Conservation (phyloP, 2,329 filamentous ascomycete genomes). For the Aspergillus neotritici region DNA sequence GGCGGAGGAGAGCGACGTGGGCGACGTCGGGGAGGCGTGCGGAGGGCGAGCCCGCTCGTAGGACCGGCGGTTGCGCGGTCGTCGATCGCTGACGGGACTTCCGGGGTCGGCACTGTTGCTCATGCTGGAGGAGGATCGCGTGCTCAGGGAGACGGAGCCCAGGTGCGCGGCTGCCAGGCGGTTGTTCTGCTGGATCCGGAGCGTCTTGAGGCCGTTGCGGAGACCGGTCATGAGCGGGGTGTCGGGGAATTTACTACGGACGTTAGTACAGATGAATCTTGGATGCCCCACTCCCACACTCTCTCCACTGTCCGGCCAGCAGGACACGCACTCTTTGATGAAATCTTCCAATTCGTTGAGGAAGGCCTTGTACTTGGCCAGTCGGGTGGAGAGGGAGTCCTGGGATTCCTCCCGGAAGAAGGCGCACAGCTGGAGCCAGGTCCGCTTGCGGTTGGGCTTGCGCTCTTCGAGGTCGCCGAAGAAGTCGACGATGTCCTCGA, state of each 20-base stretch:
- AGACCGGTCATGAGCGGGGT: conserved; percentile 20
- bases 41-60: conserved; percentile 31
- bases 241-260: conserved; percentile 24
- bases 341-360: conserved; percentile 42
- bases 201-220: conserved; percentile 19
- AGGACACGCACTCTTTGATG: conserved; percentile 41
- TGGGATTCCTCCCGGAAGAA: conserved; percentile 45
- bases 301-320: no score
- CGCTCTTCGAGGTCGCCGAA: conserved; percentile 37
- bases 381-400: conserved; percentile 42
- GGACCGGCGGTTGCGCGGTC: conserved; percentile 28
- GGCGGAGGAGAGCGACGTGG: conserved; percentile 25
- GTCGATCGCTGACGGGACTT: conserved; percentile 25
- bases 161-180: conserved; percentile 22
- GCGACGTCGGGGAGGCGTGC: conserved; percentile 22
- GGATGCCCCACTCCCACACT: no score
- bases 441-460: conserved; percentile 30
- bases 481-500: conserved; percentile 46
- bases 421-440: conserved; percentile 48
- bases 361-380: conserved; percentile 49
- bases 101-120: conserved; percentile 22
- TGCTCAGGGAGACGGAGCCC: conserved; percentile 21
- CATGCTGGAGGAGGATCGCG: conserved; percentile 19
- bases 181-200: conserved; percentile 27
- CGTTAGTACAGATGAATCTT: conserved; percentile 10